These are phyloP conservation scores for Fraxinus quadrangulata DNA, from an alignment of 257 asterid species.

Conservation along the genomic window DNA sequence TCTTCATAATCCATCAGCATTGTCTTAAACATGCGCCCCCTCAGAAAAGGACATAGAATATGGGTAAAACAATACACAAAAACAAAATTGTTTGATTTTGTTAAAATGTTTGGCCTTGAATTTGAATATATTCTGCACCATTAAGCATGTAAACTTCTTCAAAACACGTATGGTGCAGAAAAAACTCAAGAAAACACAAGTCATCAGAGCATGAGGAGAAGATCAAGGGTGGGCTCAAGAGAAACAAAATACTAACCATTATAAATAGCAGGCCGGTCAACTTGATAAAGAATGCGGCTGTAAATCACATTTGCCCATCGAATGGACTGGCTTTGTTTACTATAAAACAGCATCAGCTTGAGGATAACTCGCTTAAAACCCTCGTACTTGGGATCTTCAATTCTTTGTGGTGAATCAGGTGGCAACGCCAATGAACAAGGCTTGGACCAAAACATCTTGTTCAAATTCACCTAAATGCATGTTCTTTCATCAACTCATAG, in stretches of 20 bases:
- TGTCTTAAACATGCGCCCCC: background rate
- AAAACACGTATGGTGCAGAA: background rate
- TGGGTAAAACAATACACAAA: background rate
- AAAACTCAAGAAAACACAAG: slow-evolving; percentile 5
- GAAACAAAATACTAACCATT: slow-evolving; percentile 56
- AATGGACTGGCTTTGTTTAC: slow-evolving; percentile 87
- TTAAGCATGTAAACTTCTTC: background rate
- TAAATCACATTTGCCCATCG: slow-evolving; percentile 86
- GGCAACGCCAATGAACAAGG: slow-evolving; percentile 85
- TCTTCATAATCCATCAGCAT: background rate
- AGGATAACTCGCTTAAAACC: slow-evolving; percentile 60
- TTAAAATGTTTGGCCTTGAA: background rate
- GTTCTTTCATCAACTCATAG: background rate
- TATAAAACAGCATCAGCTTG: slow-evolving; percentile 74
- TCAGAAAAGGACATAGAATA: background rate
- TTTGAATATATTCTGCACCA: background rate
- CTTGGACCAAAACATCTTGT: slow-evolving; percentile 90
- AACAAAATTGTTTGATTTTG: background rate
- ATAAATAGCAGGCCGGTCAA: slow-evolving; percentile 81
- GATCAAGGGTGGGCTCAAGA: background rate
- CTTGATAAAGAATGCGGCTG: slow-evolving; percentile 64
- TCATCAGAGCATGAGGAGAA: slow-evolving; percentile 10
- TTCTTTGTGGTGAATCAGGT: slow-evolving; percentile 63
- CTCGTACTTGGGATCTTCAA: slow-evolving; percentile 68
- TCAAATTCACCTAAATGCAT: slow-evolving; percentile 61